phyloP scores from a whole-genome alignment of 1,139 yeast species.

The Oligophagozyma castellii region DNA sequence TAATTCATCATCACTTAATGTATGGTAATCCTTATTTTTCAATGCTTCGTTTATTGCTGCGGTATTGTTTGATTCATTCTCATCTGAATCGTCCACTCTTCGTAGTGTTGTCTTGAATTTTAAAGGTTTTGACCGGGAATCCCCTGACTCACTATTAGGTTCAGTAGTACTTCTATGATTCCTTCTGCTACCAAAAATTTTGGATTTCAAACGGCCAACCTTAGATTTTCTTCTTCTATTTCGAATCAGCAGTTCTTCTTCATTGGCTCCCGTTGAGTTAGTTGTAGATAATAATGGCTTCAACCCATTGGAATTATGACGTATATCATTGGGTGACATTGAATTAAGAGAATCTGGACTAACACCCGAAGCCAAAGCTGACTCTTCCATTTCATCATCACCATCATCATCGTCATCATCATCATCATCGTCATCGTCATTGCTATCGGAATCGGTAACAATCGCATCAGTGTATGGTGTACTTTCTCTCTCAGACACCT shows the following conservation, averaged over 20 bases:
- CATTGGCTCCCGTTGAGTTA: no score
- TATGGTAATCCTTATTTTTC: no score
- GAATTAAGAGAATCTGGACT: slow-evolving; percentile 1
- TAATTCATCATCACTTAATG: no score
- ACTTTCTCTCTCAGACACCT: no score
- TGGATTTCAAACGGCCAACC: neutral
- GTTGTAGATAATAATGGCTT: slow-evolving; percentile 1
- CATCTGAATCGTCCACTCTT: no score
- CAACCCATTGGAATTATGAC: slow-evolving; percentile 5
- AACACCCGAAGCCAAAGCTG: slow-evolving; percentile 5
- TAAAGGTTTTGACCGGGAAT: no score
- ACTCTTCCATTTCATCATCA: slow-evolving; percentile 2
- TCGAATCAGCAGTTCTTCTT: no score
- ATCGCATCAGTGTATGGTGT: no score
- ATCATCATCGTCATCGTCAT: slow-evolving; percentile 1
- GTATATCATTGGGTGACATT: slow-evolving; percentile 6
- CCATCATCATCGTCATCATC: slow-evolving; percentile 2
- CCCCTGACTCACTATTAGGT: neutral
- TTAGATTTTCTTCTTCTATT: neutral
- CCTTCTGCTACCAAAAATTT: neutral
- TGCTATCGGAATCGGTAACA: neutral
- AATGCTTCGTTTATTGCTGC: neutral
- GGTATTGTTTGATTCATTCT: neutral
- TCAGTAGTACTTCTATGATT: neutral
- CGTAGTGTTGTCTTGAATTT: neutral